Percentiles rank a stretch among this genome's conserved stretches.
Conservation (phyloP, 768 basidiomycete genomes). For the Lyophyllum decastes region DNA sequence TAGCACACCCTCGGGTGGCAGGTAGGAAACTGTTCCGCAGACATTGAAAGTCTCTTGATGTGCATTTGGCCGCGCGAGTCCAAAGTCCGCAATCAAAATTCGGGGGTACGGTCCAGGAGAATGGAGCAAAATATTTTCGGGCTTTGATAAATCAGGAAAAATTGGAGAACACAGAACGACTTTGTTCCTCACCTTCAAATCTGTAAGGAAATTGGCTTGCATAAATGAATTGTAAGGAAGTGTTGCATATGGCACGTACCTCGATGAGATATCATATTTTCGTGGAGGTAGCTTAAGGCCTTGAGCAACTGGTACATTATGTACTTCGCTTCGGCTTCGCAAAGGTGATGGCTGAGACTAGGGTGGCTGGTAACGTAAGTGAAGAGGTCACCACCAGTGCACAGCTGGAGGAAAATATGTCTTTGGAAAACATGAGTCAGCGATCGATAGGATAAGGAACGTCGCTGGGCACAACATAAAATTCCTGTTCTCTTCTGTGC, state of each 20-base stretch:
- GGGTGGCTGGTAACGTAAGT: constrained; percentile 73
- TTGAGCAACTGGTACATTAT: constrained; percentile 80
- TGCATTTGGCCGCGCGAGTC: constrained; percentile 76
- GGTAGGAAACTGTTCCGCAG: constrained; percentile 84
- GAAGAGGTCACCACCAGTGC: constrained; percentile 87
- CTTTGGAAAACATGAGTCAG: constrained; percentile 31
- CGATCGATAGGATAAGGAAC: neutral
- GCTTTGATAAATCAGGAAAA: constrained; percentile 38
- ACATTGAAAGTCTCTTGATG: constrained; percentile 85
- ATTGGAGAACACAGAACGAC: neutral
- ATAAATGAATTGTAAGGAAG: neutral
- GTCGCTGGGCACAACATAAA: constrained; percentile 48
- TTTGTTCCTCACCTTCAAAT: constrained; percentile 20
- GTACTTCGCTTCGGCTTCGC: constrained; percentile 83
- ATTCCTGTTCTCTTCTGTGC: constrained; percentile 60
- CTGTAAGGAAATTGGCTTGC: constrained; percentile 2
- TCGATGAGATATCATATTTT: constrained; percentile 74
- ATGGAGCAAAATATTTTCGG: constrained; percentile 81
- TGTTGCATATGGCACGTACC: constrained; percentile 41
- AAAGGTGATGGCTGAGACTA: constrained; percentile 50
- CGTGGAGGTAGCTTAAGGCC: constrained; percentile 71
- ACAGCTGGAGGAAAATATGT: constrained; percentile 84
- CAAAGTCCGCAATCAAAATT: constrained; percentile 85
- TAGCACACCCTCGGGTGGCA: constrained; percentile 83
- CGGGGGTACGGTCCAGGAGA: constrained; percentile 85